Base-by-base conservation (phyloP, 305 asterid species). In the Ilex paraguariensis region DNA sequence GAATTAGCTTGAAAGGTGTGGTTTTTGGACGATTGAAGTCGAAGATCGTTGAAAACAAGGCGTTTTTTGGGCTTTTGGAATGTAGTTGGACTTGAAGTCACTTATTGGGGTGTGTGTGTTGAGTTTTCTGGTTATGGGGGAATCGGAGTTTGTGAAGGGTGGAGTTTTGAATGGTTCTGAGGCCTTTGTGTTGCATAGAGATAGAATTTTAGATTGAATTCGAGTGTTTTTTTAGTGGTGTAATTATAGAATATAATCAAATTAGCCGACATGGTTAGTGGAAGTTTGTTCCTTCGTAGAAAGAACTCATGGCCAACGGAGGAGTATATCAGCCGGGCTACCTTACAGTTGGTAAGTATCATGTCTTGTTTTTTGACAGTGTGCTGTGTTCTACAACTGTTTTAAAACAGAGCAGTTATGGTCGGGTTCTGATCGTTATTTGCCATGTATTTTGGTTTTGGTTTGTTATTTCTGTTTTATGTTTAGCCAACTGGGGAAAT, bases 241-340 rank as follows among this genome's bases (percentile, higher is more conserved):
- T 32, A 36, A 36, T 39, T 11, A 15, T 15, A 28, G 28, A 44
- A 58, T 6, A n/a, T 56, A 5, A 56, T 11, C 7, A 55, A 51
- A 31, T n/a, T 64, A 32, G 82, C 58, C 67, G 77, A 81, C 62
- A 94, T 94, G 99, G 91, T 94, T 81, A 80, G 88, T 67, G 97
- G 90, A 67, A 86, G 75, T 63, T 69, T 94, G 72, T 94, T 94
- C 73, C 99, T 88, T 77, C 63, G 44, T 76, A 81, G 96, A 76
- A 91, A 78, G 82, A 88, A 83, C 75, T 94, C 99, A 66, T 94
- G 99, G 99, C 97, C 99, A 56, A 88, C 99, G 0, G 85, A 91
- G 70, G 99, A 94, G 74, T 94, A 88, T 64, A 82, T 94, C 63
- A 76, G 73, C 70, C 83, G 84, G 69, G 56, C 92, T 61, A 94